Evolutionary conservation across 495 filamentous ascomycete species (phyloP).

Genomic region (Penicilliopsis zonata): DNA sequence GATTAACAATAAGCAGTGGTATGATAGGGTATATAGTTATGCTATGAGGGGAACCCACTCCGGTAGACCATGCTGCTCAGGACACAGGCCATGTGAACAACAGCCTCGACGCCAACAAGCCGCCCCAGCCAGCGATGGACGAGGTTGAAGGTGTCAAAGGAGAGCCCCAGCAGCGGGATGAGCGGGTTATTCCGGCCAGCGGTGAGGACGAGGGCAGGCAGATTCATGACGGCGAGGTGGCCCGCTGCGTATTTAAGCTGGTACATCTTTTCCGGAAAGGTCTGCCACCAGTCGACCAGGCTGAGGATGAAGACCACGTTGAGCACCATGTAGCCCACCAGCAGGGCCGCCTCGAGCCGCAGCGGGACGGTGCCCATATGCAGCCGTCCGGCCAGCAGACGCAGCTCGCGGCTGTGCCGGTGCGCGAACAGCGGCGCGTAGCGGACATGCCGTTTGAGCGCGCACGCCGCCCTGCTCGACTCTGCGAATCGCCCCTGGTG

Average conservation of each 20-base stretch:
- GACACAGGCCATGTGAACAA: constrained; percentile 24
- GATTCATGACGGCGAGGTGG: constrained; percentile 30
- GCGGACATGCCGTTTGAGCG: constrained; percentile 27
- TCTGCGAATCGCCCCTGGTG: constrained; percentile 14
- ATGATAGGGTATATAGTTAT: too few relatives aligned
- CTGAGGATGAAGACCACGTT: constrained; percentile 27
- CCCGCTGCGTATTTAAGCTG: constrained; percentile 29
- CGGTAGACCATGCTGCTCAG: constrained; percentile 14
- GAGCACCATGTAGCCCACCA: constrained; percentile 18
- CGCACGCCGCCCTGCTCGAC: constrained; percentile 9
- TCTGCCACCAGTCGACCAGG: constrained; percentile 27
- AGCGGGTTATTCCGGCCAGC: constrained; percentile 34
- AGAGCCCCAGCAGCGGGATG: constrained; percentile 21
- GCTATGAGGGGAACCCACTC: constrained; percentile 13
- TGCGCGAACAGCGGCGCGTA: constrained; percentile 26
- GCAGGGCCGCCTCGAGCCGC: constrained; percentile 19
- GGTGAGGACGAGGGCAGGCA: constrained; percentile 24
- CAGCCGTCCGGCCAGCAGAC: constrained; percentile 12
- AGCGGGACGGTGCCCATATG: constrained; percentile 33
- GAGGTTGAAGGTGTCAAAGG: constrained; percentile 33
- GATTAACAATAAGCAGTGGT: constrained; percentile 21
- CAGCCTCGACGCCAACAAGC: constrained; percentile 19
- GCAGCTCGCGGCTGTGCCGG: constrained; percentile 31
- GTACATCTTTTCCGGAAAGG: constrained; percentile 20
- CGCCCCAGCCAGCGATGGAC: constrained; percentile 35